Evolutionary conservation across 257 asterid genomes (phyloP).

Genomic region (Hygrophila difformis): DNA sequence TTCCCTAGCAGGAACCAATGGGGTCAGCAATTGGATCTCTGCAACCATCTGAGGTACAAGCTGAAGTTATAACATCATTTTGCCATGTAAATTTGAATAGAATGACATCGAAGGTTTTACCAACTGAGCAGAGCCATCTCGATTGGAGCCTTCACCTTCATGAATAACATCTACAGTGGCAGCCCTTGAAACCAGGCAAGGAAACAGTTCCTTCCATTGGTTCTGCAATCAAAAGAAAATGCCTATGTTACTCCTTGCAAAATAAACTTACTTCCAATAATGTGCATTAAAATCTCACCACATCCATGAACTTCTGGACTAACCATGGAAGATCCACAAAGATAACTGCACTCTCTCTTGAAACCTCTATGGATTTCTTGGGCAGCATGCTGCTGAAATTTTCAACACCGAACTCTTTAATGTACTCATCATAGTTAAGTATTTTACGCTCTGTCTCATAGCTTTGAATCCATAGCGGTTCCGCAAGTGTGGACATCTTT

Average conservation of each 20-base stretch:
- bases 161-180: constrained; percentile 52
- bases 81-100: neutral
- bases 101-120: constrained; percentile 23
- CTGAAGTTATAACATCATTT: neutral
- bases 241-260: neutral
- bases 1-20: constrained; percentile 75
- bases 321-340: constrained; percentile 55
- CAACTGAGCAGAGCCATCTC: constrained; percentile 70
- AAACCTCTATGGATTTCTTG: constrained; percentile 59
- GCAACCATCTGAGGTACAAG: too few relatives aligned
- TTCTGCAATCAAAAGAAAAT: constrained; percentile 28
- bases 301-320: constrained; percentile 69
- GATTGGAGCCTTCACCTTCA: constrained; percentile 54
- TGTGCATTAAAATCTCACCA: constrained; percentile 25
- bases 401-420: constrained; percentile 29
- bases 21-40: constrained; percentile 84
- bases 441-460: constrained; percentile 73
- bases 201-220: constrained; percentile 78
- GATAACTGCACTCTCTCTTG: constrained; percentile 56
- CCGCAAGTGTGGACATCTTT: constrained; percentile 55
- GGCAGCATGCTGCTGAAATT: constrained; percentile 16
- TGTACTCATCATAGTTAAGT: constrained; percentile 80
- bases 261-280: neutral
- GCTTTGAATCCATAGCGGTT: constrained; percentile 75
- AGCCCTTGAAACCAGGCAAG: constrained; percentile 65